Percentiles rank a stretch among this genome's conserved stretches.
Evolutionary conservation across 108 stramenopile genomes (phyloP).

Genomic region (Cyclotella sp.): DNA sequence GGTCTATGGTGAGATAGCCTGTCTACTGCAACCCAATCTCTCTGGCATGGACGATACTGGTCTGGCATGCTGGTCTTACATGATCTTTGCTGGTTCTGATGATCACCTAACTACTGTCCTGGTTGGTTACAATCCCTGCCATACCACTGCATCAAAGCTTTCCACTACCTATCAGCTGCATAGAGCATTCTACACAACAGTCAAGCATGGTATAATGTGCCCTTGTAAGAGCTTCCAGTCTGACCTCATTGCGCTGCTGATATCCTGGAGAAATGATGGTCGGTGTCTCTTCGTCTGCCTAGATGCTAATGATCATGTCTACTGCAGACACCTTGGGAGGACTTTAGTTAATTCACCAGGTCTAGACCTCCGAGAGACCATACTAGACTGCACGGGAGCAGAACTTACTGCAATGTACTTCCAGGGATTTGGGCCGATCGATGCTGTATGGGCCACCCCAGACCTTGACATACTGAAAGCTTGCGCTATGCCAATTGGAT

Average conservation of each 20-base stretch:
- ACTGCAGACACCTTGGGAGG: neutral
- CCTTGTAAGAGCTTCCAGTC: constrained; percentile 4
- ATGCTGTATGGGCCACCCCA: constrained; percentile 12
- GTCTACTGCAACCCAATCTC: too few species aligned
- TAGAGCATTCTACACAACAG: constrained; percentile 2
- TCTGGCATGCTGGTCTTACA: neutral
- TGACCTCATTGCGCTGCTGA: neutral
- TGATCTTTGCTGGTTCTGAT: neutral
- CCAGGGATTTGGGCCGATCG: constrained; percentile 22
- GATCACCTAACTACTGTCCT: constrained; percentile 4
- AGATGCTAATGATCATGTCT: constrained; percentile 30
- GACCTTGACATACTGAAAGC: constrained; percentile 5
- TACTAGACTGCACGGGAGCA: constrained; percentile 4
- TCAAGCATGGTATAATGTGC: neutral
- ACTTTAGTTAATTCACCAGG: neutral
- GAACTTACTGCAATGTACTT: constrained; percentile 16
- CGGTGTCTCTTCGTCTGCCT: constrained; percentile 9
- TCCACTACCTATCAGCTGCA: constrained; percentile 12
- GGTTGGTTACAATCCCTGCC: constrained; percentile 21
- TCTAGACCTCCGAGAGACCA: constrained; percentile 1
- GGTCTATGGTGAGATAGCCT: too few species aligned
- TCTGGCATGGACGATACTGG: neutral
- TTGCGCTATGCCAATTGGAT: constrained; percentile 19
- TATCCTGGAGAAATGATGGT: constrained; percentile 7
- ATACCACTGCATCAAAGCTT: neutral